These are phyloP conservation scores for Fusarium siculi DNA, from an alignment of 2,329 filamentous ascomycete genomes.

Conservation along the genomic window DNA sequence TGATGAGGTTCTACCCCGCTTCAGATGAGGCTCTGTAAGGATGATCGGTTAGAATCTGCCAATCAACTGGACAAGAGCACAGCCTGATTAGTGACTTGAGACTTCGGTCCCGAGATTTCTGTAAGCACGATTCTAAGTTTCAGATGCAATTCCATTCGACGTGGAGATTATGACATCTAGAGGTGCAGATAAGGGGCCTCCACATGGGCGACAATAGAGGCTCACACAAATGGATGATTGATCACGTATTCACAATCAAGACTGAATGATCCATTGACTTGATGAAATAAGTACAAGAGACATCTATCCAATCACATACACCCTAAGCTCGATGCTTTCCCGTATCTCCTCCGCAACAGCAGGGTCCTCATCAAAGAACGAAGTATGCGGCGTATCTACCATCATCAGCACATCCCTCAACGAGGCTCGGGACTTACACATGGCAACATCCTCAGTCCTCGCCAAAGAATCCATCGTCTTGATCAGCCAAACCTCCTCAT, in stretches of 20 bases:
- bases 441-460: background rate
- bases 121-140: background rate
- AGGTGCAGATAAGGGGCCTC: background rate
- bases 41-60: background rate
- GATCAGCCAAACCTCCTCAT: background rate
- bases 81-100: background rate
- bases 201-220: too few relatives aligned
- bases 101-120: background rate
- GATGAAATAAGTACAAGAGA: too few relatives aligned
- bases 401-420: background rate
- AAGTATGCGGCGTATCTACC: background rate
- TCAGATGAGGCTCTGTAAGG: background rate
- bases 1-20: background rate
- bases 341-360: background rate
- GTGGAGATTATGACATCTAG: fast-evolving
- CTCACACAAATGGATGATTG: too few relatives aligned
- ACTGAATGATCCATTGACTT: too few relatives aligned
- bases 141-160: background rate
- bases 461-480: background rate
- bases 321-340: background rate
- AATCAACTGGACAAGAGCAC: fast-evolving
- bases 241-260: too few relatives aligned
- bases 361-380: background rate
- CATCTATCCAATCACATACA: background rate
- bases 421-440: background rate